These are phyloP conservation scores for Pestalotiopsis sp. DNA, from an alignment of 2,329 filamentous ascomycete species.

Conservation along the genomic window DNA sequence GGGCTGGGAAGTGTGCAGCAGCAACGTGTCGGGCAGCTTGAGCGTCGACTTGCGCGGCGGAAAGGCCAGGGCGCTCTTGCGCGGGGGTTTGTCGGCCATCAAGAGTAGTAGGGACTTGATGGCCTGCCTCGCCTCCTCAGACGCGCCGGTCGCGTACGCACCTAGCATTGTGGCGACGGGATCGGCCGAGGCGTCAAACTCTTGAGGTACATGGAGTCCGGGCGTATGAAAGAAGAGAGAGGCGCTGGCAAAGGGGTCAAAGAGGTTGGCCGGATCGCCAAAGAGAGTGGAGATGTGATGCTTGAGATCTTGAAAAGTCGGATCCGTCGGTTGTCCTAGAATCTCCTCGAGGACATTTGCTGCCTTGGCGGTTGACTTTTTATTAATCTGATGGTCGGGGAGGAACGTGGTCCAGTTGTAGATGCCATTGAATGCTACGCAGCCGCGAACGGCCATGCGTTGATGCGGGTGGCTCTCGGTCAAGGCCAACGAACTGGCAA, in stretches of 20 bases:
- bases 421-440: conserved; percentile 61
- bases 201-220: conserved; percentile 47
- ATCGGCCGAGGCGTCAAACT: conserved; percentile 42
- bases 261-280: conserved; percentile 47
- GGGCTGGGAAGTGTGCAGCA: conserved; percentile 47
- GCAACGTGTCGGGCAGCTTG: conserved; percentile 50
- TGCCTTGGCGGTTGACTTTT: conserved; percentile 19
- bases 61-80: conserved; percentile 48
- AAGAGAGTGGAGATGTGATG: conserved; percentile 49
- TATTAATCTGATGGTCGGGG: conserved; percentile 52
- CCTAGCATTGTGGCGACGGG: conserved; percentile 24
- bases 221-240: conserved; percentile 61
- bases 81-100: conserved; percentile 31
- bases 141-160: conserved; percentile 16
- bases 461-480: conserved; percentile 53
- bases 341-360: conserved; percentile 22
- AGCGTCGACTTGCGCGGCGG: conserved; percentile 51
- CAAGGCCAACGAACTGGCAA: conserved; percentile 60
- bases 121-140: background rate
- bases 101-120: conserved; percentile 13
- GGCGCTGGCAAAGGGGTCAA: conserved; percentile 64
- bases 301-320: conserved; percentile 41
- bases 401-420: conserved; percentile 68
- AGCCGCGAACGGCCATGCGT: conserved; percentile 52
- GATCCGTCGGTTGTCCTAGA: conserved; percentile 27